A percentile compares a stretch with the other conserved stretches of the same genome.
Conservation (phyloP, 306 rosid genomes). For the Medicago ruthenica region DNA sequence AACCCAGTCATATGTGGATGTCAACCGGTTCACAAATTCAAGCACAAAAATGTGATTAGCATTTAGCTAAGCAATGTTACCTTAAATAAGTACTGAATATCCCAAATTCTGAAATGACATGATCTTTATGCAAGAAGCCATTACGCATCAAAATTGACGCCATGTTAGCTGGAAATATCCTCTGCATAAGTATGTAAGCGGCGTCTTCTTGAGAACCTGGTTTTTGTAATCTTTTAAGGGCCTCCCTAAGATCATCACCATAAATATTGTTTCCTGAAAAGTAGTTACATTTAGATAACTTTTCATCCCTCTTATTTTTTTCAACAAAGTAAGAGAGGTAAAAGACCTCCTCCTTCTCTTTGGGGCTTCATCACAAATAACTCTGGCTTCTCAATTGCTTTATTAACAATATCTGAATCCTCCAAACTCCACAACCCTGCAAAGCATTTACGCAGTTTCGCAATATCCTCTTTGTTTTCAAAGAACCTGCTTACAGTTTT, state of each 20-base stretch:
- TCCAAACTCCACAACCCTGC: constrained; percentile 99
- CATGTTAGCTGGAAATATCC: constrained; percentile 73
- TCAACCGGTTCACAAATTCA: constrained; percentile 19
- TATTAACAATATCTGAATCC: constrained; percentile 59
- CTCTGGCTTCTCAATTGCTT: constrained; percentile 72
- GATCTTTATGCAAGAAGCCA: constrained; percentile 71
- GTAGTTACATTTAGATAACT: constrained; percentile 9
- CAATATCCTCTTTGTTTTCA: constrained; percentile 77
- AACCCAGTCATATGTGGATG: constrained; percentile 34
- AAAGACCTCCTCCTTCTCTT: constrained; percentile 95
- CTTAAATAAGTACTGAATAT: constrained; percentile 82
- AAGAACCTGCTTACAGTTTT: constrained; percentile 71
- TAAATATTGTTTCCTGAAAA: constrained; percentile 88
- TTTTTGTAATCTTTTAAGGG: constrained; percentile 65
- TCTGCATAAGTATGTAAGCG: constrained; percentile 93
- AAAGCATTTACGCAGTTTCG: constrained; percentile 79
- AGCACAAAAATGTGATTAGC: neutral
- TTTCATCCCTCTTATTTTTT: neutral
- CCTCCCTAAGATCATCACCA: constrained; percentile 71
- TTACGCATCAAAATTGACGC: constrained; percentile 63
- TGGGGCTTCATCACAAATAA: constrained; percentile 92
- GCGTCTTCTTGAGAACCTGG: constrained; percentile 69
- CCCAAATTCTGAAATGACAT: constrained; percentile 82
- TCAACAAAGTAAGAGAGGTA: neutral
- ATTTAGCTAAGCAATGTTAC: constrained; percentile 48